Evolutionary conservation across 148 eudicot species (phyloP).

Genomic region (Diospyros lotus): DNA sequence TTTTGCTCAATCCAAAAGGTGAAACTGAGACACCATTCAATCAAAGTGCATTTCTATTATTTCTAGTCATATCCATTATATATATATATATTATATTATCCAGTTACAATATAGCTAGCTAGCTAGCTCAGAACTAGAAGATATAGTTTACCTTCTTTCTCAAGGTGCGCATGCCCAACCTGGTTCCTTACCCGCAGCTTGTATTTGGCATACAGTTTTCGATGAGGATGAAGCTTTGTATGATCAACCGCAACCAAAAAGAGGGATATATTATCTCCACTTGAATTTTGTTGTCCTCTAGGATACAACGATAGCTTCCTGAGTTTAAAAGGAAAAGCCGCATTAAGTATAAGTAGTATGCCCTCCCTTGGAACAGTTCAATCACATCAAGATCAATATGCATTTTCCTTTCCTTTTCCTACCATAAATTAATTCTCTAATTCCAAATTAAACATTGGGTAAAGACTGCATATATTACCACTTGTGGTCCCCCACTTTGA

Average conservation of each 20-base stretch:
- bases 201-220: constrained; percentile 2
- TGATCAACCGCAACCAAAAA: neutral
- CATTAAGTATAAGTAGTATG: neutral
- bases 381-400: too few relatives aligned
- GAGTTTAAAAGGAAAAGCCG: neutral
- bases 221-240: neutral
- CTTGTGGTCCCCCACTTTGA: neutral
- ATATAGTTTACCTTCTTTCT: neutral
- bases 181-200: constrained; percentile 7
- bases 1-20: too few relatives aligned
- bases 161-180: neutral
- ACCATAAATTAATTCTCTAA: too few relatives aligned
- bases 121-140: neutral
- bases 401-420: too few relatives aligned
- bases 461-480: neutral
- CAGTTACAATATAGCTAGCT: too few relatives aligned
- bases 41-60: too few relatives aligned
- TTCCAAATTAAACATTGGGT: neutral
- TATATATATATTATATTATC: too few relatives aligned
- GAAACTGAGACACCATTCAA: too few relatives aligned
- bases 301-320: neutral
- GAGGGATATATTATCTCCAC: constrained; percentile 2
- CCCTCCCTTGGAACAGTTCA: too few relatives aligned
- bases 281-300: neutral
- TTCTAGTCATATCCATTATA: too few relatives aligned